Conservation (phyloP, 140 eudicot genomes). For the Bidens hawaiensis region DNA sequence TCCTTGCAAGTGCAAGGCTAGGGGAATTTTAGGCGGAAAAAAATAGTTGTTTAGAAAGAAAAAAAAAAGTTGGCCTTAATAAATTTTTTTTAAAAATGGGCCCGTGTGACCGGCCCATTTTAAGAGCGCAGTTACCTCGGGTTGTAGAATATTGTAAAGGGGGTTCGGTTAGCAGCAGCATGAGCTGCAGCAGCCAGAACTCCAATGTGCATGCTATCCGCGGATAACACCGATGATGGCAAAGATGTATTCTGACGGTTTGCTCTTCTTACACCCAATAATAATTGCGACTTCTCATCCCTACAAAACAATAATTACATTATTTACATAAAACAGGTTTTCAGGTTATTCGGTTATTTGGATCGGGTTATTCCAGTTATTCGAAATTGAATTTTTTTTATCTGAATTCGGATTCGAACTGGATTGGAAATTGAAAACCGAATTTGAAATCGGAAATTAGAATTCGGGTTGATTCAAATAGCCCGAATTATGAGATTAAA, state of each 20-base stretch:
- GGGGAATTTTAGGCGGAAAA: too few species aligned
- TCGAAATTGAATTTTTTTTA: too few species aligned
- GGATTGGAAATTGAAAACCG: too few species aligned
- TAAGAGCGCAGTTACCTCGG: slow-evolving; percentile 56
- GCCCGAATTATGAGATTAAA: not conserved
- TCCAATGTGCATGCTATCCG: slow-evolving; percentile 99
- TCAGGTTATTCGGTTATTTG: not conserved
- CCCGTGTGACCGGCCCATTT: not conserved
- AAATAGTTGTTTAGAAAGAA: too few species aligned
- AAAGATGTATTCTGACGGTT: slow-evolving; percentile 91
- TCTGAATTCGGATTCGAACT: too few species aligned
- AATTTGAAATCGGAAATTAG: too few species aligned
- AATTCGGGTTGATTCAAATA: too few species aligned
- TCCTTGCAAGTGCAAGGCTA: too few species aligned
- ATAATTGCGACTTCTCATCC: slow-evolving; percentile 84
- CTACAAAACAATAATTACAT: slow-evolving; percentile 24
- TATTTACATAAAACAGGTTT: not conserved
- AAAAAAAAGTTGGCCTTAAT: too few species aligned
- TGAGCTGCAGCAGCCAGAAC: slow-evolving; percentile 99
- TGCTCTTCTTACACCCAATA: slow-evolving; percentile 89
- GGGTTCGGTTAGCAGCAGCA: slow-evolving; percentile 86
- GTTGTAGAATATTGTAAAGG: slow-evolving; percentile 86
- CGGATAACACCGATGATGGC: slow-evolving; percentile 96
- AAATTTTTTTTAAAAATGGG: not conserved
- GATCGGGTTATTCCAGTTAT: not conserved